Conservation (phyloP, 148 eudicot species). For the Cornus suecica region DNA sequence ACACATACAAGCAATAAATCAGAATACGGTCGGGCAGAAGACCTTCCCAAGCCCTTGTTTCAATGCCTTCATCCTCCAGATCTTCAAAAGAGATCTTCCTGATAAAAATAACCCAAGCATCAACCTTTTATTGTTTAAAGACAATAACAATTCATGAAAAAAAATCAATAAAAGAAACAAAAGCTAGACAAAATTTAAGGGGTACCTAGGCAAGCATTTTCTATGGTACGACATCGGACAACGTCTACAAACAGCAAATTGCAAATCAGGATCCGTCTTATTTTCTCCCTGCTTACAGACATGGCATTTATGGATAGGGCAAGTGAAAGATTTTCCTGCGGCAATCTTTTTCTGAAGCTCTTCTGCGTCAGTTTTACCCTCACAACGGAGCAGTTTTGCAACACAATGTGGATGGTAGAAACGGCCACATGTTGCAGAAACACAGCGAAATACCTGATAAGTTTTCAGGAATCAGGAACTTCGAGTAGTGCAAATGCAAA, state of each 20-base stretch:
- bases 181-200: background rate
- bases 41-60: conserved; percentile 81
- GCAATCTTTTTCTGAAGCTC: conserved; percentile 49
- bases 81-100: conserved; percentile 67
- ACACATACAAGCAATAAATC: conserved; percentile 88
- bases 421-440: conserved; percentile 83
- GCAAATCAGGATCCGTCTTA: conserved; percentile 42
- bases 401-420: conserved; percentile 92
- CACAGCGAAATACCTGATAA: conserved; percentile 81
- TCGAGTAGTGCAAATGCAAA: background rate
- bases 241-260: conserved; percentile 92
- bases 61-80: conserved; percentile 36
- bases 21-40: conserved; percentile 73
- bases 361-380: conserved; percentile 40
- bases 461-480: conserved; percentile 2
- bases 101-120: conserved; percentile 26
- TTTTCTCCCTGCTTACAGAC: conserved; percentile 63
- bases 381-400: conserved; percentile 57
- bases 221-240: conserved; percentile 89
- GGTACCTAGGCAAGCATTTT: conserved; percentile 89
- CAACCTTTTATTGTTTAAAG: background rate
- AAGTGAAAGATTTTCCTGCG: conserved; percentile 71
- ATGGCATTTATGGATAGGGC: conserved; percentile 73
- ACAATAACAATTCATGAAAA: background rate
- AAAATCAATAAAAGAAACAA: background rate